phyloP scores from a whole-genome alignment of 2,329 filamentous ascomycete genomes.

The Lasiodiplodia citricola region DNA sequence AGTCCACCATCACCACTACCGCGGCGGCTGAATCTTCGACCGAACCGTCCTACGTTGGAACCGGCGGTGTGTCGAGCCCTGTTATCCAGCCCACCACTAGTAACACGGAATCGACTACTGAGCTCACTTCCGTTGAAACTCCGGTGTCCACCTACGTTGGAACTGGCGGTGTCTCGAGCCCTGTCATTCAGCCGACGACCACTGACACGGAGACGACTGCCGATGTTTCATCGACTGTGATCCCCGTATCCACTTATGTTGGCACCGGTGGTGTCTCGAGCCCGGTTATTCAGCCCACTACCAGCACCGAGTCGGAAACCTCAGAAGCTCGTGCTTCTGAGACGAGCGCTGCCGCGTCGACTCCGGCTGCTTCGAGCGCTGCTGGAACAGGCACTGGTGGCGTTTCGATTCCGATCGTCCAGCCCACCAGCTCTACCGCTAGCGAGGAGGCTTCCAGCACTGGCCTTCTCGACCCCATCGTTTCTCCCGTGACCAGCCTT shows the following conservation, averaged over 20 bases:
- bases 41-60: constrained; percentile 1
- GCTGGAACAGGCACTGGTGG: constrained; percentile 24
- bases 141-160: constrained; percentile 7
- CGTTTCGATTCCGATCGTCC: constrained; percentile 23
- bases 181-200: constrained; percentile 23
- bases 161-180: constrained; percentile 26
- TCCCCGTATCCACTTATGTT: constrained; percentile 1
- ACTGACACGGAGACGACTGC: constrained; percentile 1
- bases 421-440: constrained; percentile 16
- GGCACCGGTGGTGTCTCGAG: constrained; percentile 23
- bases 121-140: neutral
- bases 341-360: neutral
- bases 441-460: constrained; percentile 15
- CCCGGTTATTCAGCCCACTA: constrained; percentile 20
- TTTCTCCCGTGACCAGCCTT: constrained; percentile 16
- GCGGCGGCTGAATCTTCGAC: neutral
- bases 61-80: constrained; percentile 15
- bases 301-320: neutral
- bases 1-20: neutral
- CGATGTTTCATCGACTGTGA: neutral
- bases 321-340: neutral
- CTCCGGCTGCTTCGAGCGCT: constrained; percentile 1
- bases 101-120: neutral
- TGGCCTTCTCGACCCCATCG: constrained; percentile 4
- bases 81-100: constrained; percentile 18